Evolutionary conservation across 2,329 filamentous ascomycete species (phyloP), one percentile per base, ranked within the genome.

Genomic region (Bipolaris oryzae): DNA sequence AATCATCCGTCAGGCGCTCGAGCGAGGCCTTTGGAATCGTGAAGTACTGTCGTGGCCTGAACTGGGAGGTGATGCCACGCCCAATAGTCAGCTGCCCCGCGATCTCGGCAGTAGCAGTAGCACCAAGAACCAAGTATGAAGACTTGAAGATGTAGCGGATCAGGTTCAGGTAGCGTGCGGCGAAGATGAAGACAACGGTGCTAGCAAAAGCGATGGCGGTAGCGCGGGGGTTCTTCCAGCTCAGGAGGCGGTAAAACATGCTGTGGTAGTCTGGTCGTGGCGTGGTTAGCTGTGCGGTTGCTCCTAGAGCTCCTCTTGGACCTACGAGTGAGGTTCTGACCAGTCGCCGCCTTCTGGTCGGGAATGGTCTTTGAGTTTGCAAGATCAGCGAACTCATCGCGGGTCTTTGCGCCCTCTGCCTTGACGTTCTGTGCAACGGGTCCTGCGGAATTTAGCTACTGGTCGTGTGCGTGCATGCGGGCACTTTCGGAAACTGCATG

Each of bases 161-260:
- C 58, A 88, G 78, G 59, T 86, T 85, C 35, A 88, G 78, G 74
- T 87, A 89, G 71, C 86, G 85, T 61, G 80, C 80, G 63, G 84
- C 82, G 74, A 89, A 84, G 75, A 89, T 88, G 76, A 86, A 82
- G 64, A 78, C 64, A 61, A 88, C 76, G 53, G 82, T 80, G 55
- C 78, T 77, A 54, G 77, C 80, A 71, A 84, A 89, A 62, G 84
- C 84, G 71, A 86, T 82, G 61, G 81, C 84, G 60, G 86, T 88
- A 39, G 85, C 85, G 68, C 85, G 82, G 55, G 86, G 85, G 77
- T 87, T 86, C 76, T 87, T 84, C 86, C 86, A 88, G 78, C 85
- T 87, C 68, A 89, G 73, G 45, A 88, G 80, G 66, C 84, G 85
- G 76, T 88, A 88, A 77, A 89, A 83, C 77, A 87, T 79, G 66